Percentiles rank a stretch among this genome's conserved stretches.
Conservation (phyloP, 2,329 filamentous ascomycete genomes). For the Microsporum ferrugineum region DNA sequence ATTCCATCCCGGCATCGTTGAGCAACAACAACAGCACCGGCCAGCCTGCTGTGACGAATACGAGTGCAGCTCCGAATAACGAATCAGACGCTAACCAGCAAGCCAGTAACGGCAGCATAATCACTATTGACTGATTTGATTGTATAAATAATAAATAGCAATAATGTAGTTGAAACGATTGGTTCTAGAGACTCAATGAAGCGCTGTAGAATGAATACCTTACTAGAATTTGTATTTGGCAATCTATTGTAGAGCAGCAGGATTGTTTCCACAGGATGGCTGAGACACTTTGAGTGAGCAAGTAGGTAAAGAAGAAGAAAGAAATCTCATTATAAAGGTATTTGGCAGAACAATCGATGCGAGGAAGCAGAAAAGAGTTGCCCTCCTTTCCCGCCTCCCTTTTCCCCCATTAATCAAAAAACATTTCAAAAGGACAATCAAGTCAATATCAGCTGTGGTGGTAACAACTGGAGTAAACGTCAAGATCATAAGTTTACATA, state of each 20-base stretch:
- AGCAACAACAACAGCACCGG: neutral
- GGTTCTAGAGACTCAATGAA: neutral
- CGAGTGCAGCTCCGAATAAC: neutral
- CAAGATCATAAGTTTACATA: neutral
- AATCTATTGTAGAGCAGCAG: too few species aligned
- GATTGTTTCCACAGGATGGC: neutral
- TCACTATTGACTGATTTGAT: conserved; percentile 2
- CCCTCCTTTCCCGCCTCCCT: neutral
- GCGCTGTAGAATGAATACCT: too few species aligned
- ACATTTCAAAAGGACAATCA: neutral
- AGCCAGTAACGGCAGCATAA: neutral
- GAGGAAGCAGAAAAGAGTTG: neutral
- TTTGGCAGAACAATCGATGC: neutral
- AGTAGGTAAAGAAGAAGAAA: neutral
- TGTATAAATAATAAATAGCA: conserved; percentile 3
- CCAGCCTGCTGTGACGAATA: neutral
- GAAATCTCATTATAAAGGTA: conserved; percentile 2
- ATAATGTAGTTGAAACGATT: neutral
- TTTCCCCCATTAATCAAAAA: neutral
- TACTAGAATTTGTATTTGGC: too few species aligned
- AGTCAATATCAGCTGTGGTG: neutral
- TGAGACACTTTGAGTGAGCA: neutral
- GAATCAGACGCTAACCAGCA: neutral
- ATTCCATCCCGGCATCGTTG: neutral
- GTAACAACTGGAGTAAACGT: neutral